A percentile compares a stretch with the other conserved stretches of the same genome.
Conservation (phyloP, 116 monocot genomes). For the Papilionanthe hybrid region DNA sequence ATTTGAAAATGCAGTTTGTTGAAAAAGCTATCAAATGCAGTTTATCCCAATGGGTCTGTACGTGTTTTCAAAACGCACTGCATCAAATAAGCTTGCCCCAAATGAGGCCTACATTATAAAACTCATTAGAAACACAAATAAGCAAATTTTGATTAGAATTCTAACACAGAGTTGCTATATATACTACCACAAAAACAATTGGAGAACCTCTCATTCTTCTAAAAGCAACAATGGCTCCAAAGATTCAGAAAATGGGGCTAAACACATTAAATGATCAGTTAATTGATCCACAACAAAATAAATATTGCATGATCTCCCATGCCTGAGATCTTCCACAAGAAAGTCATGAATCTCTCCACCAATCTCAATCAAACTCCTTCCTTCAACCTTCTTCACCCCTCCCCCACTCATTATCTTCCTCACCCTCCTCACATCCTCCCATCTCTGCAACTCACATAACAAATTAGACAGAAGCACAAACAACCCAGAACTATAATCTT, state of each 20-base stretch:
- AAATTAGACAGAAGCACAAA: slow-evolving; percentile 47
- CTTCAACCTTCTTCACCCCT: slow-evolving; percentile 37
- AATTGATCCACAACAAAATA: slow-evolving; percentile 28
- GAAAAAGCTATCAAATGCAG: too few species aligned
- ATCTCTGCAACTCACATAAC: slow-evolving; percentile 26
- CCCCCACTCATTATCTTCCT: slow-evolving; percentile 38
- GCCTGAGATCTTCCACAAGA: slow-evolving; percentile 39
- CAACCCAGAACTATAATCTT: slow-evolving; percentile 25
- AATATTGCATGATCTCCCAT: slow-evolving; percentile 25
- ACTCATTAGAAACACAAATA: too few species aligned
- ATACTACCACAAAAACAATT: too few species aligned
- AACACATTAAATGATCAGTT: slow-evolving; percentile 27
- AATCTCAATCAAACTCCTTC: slow-evolving; percentile 45
- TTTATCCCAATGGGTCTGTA: too few species aligned
- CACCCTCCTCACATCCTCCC: slow-evolving; percentile 30
- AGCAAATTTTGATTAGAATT: too few species aligned
- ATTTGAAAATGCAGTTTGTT: too few species aligned
- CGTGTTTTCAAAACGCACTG: too few species aligned
- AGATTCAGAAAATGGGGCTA: neutral
- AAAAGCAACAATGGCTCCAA: neutral
- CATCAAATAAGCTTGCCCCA: too few species aligned
- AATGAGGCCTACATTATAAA: too few species aligned
- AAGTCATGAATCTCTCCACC: slow-evolving; percentile 31
- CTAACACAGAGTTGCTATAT: too few species aligned
- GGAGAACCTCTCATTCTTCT: slow-evolving; percentile 12